Evolutionary conservation across 2,329 filamentous ascomycete genomes (phyloP).

Genomic region (Apiospora pterosperma): DNA sequence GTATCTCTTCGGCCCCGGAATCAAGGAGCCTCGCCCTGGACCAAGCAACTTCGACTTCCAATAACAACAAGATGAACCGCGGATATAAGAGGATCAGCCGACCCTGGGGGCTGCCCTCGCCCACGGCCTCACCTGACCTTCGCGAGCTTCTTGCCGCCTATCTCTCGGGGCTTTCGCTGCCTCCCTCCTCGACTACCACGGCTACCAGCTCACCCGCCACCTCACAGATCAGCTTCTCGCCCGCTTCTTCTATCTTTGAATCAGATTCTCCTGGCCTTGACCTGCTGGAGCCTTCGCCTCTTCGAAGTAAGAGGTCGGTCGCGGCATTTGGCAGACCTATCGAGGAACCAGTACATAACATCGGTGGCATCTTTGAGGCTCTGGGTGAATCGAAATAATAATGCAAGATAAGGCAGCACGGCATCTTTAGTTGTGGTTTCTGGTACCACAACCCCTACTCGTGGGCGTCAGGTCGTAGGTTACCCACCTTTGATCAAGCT

Average conservation of each 20-base stretch:
- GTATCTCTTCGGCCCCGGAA: conserved; percentile 14
- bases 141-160: conserved; percentile 18
- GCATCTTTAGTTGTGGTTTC: background rate
- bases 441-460: background rate
- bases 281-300: conserved; percentile 18
- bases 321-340: conserved; percentile 12
- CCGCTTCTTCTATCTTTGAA: conserved; percentile 6
- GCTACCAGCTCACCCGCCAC: conserved; percentile 13
- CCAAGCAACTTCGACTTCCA: background rate
- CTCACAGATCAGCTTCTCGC: conserved; percentile 7
- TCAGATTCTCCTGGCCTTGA: conserved; percentile 14
- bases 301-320: conserved; percentile 3
- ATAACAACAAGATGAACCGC: conserved; percentile 13
- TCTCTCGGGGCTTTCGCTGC: conserved; percentile 9
- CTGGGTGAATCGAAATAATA: conserved; percentile 6
- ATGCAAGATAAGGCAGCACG: background rate
- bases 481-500: background rate
- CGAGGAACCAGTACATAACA: conserved; percentile 15
- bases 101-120: conserved; percentile 15
- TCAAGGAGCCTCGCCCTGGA: background rate
- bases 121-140: conserved; percentile 14
- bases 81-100: conserved; percentile 23
- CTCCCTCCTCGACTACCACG: conserved; percentile 10
- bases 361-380: conserved; percentile 24
- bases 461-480: background rate